Percentiles rank a stretch among this genome's conserved stretches.
These are phyloP conservation scores for Grosmannia huntii DNA, from an alignment of 2,329 filamentous ascomycete species.

Conservation along the genomic window DNA sequence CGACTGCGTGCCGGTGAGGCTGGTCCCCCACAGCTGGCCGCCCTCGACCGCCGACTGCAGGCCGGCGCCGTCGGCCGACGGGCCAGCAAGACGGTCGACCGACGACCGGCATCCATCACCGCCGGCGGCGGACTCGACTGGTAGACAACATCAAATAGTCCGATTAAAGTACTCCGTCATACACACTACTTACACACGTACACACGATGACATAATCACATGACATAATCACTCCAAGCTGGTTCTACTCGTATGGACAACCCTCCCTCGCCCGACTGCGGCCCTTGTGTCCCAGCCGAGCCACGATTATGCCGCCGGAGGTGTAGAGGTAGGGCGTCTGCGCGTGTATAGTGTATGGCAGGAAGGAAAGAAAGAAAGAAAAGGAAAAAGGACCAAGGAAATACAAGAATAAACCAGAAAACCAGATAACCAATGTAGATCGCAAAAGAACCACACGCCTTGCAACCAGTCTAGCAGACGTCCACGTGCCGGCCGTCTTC, in stretches of 20 bases:
- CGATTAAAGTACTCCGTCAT: no score
- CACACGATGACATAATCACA: not conserved
- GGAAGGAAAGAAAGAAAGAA: constrained; percentile 3
- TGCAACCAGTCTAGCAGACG: no score
- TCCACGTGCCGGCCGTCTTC: constrained; percentile 22
- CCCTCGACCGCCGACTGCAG: constrained; percentile 33
- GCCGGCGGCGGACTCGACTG: constrained; percentile 27
- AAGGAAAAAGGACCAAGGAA: not conserved
- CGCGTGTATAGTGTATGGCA: not conserved
- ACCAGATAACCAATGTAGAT: no score
- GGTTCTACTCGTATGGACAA: not conserved
- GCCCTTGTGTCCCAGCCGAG: not conserved
- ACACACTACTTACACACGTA: not conserved
- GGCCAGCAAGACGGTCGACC: constrained; percentile 27
- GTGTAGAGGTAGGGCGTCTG: not conserved
- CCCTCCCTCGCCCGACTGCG: not conserved
- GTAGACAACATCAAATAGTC: no score
- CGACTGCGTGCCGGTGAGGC: constrained; percentile 61
- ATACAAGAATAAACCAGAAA: not conserved
- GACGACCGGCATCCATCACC: constrained; percentile 13
- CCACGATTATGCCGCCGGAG: not conserved
- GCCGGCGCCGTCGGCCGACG: constrained; percentile 7
- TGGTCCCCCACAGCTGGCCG: constrained; percentile 22
- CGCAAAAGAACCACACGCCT: no score
- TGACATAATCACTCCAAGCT: not conserved